These are phyloP conservation scores for Pseudotsuga menziesii DNA, from an alignment of 75 land plant species.

Conservation along the genomic window DNA sequence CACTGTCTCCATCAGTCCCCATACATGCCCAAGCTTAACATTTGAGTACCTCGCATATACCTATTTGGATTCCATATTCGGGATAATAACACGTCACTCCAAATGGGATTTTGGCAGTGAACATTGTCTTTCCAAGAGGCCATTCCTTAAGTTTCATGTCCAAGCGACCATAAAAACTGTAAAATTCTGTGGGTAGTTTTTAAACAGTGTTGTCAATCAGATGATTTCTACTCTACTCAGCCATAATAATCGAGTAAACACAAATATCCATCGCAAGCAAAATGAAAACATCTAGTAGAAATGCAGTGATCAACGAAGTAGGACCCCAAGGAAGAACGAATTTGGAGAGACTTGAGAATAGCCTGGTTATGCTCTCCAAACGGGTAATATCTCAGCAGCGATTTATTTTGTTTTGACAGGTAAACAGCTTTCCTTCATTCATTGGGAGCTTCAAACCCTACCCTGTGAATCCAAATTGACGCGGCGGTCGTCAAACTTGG, in stretches of 20 bases:
- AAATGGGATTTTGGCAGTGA: neutral
- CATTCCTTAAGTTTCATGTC: neutral
- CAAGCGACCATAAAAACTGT: neutral
- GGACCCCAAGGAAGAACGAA: neutral
- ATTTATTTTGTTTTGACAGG: neutral
- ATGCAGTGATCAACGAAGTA: neutral
- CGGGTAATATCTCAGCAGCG: neutral
- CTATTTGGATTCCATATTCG: no score
- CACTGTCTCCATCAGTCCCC: no score
- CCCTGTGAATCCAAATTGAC: no score
- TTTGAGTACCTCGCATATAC: no score
- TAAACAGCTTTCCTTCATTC: no score
- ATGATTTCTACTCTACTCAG: neutral
- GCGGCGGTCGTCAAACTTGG: no score
- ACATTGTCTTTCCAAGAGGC: neutral
- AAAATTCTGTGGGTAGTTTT: neutral
- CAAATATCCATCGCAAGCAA: neutral
- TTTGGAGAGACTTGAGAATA: neutral
- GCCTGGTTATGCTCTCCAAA: neutral
- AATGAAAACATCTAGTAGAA: neutral
- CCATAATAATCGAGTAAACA: neutral
- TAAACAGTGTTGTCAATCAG: neutral
- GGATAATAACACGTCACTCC: no score
- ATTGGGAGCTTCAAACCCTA: no score
- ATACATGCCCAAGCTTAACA: no score